These are phyloP conservation scores for Penicillium sp. DNA, from an alignment of 2,329 filamentous ascomycete genomes.

Conservation along the genomic window DNA sequence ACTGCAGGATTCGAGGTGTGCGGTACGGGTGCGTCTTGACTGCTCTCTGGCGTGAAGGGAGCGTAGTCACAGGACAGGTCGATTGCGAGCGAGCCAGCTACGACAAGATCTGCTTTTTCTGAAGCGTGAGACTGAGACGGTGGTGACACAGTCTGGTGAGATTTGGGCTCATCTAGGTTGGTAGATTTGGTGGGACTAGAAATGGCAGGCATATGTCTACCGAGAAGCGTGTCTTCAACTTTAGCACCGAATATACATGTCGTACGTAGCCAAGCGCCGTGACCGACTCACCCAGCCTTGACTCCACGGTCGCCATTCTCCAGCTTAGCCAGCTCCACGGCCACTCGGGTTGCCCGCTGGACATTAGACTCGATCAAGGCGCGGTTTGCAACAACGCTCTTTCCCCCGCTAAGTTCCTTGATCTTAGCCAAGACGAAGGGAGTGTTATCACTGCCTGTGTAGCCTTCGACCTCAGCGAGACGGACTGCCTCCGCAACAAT, in stretches of 20 bases:
- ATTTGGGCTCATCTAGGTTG: conserved; percentile 10
- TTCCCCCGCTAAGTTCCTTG: conserved; percentile 67
- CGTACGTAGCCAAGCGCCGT: conserved; percentile 28
- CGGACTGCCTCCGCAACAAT: conserved; percentile 63
- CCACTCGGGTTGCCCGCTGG: conserved; percentile 57
- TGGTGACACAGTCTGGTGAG: conserved; percentile 2
- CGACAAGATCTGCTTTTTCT: conserved; percentile 60
- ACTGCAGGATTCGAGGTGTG: conserved; percentile 81
- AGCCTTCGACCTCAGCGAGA: conserved; percentile 59
- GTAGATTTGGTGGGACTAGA: conserved; percentile 18
- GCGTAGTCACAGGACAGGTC: conserved; percentile 79
- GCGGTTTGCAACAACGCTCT: conserved; percentile 68
- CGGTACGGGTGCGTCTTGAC: conserved; percentile 37
- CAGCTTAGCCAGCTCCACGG: conserved; percentile 55
- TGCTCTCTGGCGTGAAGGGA: conserved; percentile 37
- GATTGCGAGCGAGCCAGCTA: conserved; percentile 83
- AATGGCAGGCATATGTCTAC: conserved; percentile 35
- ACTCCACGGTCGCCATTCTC: conserved; percentile 34
- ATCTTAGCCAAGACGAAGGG: conserved; percentile 77
- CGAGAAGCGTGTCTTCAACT: conserved; percentile 24
- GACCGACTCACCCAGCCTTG: conserved; percentile 39
- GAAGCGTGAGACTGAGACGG: background rate
- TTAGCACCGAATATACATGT: conserved; percentile 28
- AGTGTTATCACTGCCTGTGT: conserved; percentile 70
- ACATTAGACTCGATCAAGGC: conserved; percentile 64